phyloP scores from a whole-genome alignment of 805 yeast genomes.

The Cyberlindnera nakhonratchasimensis region DNA sequence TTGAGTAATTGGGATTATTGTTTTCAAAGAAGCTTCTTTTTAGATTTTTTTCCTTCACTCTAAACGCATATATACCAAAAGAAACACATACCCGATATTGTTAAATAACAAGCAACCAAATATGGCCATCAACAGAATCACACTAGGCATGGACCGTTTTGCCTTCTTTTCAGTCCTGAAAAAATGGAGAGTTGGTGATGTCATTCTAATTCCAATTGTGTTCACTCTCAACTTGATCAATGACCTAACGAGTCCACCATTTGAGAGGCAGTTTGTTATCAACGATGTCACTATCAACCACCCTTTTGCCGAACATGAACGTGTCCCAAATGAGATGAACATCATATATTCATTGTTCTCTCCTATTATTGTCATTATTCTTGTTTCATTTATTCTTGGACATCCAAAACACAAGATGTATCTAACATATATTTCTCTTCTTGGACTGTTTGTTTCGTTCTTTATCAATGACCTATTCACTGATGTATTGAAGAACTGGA shows the following conservation, averaged over 20 bases:
- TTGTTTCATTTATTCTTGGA: slow-evolving; percentile 31
- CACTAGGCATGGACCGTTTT: slow-evolving; percentile 26
- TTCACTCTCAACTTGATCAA: slow-evolving; percentile 33
- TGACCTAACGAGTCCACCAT: slow-evolving; percentile 47
- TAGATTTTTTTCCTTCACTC: no score
- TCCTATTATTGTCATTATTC: slow-evolving; percentile 43
- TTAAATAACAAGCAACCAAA: no score
- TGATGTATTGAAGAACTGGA: slow-evolving; percentile 72
- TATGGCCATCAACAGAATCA: slow-evolving; percentile 29
- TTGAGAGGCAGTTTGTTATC: slow-evolving; percentile 72
- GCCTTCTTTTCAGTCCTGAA: slow-evolving; percentile 21
- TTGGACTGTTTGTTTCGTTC: slow-evolving; percentile 64
- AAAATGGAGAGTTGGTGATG: slow-evolving; percentile 41
- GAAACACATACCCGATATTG: no score
- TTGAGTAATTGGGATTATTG: no score
- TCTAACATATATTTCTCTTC: slow-evolving; percentile 56
- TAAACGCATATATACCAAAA: no score
- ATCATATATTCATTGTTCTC: slow-evolving; percentile 49
- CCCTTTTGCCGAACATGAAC: slow-evolving; percentile 73
- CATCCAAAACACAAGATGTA: slow-evolving; percentile 53
- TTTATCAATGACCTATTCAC: slow-evolving; percentile 61
- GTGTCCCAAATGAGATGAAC: slow-evolving; percentile 57
- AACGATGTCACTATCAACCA: slow-evolving; percentile 76
- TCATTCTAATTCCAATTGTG: slow-evolving; percentile 30
- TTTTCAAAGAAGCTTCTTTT: no score